Conservation (phyloP, 208 protist species). For the Phytomonas sp. region DNA sequence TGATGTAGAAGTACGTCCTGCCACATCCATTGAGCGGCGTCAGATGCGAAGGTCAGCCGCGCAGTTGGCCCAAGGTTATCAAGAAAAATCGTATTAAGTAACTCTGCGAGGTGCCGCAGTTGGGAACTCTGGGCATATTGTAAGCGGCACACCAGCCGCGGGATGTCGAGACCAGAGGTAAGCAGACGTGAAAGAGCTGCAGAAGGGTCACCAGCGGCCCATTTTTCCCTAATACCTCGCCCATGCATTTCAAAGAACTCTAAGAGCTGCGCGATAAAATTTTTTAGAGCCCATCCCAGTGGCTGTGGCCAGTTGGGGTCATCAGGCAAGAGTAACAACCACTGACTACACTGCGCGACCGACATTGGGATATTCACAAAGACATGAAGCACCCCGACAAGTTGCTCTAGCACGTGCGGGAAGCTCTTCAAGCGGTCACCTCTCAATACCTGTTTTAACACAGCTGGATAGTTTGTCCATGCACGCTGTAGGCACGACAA, state of each 20-base stretch:
- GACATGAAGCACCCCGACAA: background rate
- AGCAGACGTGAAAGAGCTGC: slow-evolving; percentile 15
- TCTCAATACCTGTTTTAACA: background rate
- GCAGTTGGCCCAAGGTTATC: slow-evolving; percentile 17
- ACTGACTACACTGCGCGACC: background rate
- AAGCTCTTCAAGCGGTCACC: slow-evolving; percentile 12
- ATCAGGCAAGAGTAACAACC: background rate
- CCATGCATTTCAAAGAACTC: background rate
- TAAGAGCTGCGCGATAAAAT: background rate
- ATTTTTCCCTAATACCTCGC: background rate
- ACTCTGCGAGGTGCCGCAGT: slow-evolving; percentile 23
- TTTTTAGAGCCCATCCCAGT: background rate
- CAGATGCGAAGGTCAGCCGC: slow-evolving; percentile 14
- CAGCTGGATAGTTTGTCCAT: slow-evolving; percentile 26
- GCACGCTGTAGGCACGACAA: slow-evolving; percentile 22
- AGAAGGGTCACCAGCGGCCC: background rate
- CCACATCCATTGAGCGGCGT: slow-evolving; percentile 49
- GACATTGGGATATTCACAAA: background rate
- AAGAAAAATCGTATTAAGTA: slow-evolving; percentile 32
- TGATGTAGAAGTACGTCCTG: slow-evolving; percentile 35
- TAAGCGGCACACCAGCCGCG: slow-evolving; percentile 18
- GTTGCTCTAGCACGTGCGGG: slow-evolving; percentile 12
- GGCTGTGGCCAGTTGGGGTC: background rate
- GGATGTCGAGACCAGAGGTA: slow-evolving; percentile 17
- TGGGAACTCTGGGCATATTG: slow-evolving; percentile 16